These are phyloP conservation scores for Ailanthus altissimus DNA, from an alignment of 345 rosid species.

Conservation along the genomic window DNA sequence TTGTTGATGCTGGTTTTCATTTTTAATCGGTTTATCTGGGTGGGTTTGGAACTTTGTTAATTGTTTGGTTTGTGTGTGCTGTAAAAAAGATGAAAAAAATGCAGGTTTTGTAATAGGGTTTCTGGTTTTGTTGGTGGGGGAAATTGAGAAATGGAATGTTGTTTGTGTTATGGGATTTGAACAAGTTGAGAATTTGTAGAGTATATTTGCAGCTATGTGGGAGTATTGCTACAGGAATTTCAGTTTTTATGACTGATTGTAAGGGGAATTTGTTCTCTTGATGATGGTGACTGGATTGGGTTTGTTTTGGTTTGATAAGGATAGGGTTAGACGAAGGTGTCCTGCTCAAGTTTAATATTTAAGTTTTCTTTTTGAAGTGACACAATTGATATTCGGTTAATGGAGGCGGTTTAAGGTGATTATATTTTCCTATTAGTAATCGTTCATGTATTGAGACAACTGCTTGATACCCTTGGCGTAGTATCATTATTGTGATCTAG, in stretches of 20 bases:
- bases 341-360: background rate
- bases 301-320: background rate
- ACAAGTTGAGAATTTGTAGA: background rate
- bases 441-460: background rate
- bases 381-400: background rate
- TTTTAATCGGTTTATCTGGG: background rate
- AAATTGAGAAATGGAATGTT: background rate
- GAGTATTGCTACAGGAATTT: background rate
- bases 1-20: background rate
- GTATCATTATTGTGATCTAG: background rate
- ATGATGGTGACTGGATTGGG: background rate
- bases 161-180: background rate
- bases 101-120: background rate
- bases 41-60: background rate
- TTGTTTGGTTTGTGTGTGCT: conserved; percentile 1
- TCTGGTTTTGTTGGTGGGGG: background rate
- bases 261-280: background rate
- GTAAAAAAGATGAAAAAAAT: background rate
- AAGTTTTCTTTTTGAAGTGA: conserved; percentile 4
- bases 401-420: background rate
- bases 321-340: background rate
- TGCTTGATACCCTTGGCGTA: background rate
- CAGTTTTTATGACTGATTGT: no score
- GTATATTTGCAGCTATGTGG: background rate
- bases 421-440: background rate